Evolutionary conservation across 805 yeast genomes (phyloP).

Genomic region (Torulaspora delbrueckii): DNA sequence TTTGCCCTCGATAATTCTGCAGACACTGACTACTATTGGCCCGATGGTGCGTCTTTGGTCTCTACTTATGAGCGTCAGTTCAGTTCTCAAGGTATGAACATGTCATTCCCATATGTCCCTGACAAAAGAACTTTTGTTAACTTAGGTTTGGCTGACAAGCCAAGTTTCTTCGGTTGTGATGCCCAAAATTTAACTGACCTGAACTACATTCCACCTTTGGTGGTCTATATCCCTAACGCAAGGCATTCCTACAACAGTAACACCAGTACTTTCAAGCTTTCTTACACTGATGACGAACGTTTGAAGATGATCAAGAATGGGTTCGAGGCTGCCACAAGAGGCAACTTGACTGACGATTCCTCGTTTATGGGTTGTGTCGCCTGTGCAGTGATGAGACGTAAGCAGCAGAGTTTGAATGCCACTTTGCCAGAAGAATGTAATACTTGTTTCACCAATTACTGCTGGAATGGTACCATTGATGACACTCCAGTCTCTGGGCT

Average conservation of each 20-base stretch:
- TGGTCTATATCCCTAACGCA: conserved; percentile 73
- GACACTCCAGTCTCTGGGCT: conserved; percentile 33
- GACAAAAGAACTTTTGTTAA: conserved; percentile 56
- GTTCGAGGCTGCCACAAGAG: conserved; percentile 62
- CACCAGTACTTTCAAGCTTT: conserved; percentile 65
- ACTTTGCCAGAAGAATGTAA: conserved; percentile 66
- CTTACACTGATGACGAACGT: conserved; percentile 55
- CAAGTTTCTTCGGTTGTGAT: conserved; percentile 82
- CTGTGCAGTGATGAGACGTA: conserved; percentile 77
- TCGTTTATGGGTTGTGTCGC: conserved; percentile 74
- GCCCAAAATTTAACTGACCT: conserved; percentile 55
- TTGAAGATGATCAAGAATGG: conserved; percentile 65
- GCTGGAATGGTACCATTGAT: conserved; percentile 51
- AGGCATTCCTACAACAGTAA: conserved; percentile 64
- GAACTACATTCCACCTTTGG: conserved; percentile 58
- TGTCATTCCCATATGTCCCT: conserved; percentile 79
- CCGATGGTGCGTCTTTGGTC: conserved; percentile 59
- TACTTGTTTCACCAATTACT: conserved; percentile 64
- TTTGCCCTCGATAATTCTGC: conserved; percentile 67
- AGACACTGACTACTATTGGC: conserved; percentile 60
- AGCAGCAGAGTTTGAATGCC: conserved; percentile 61
- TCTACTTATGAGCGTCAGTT: conserved; percentile 58
- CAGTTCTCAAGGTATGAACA: conserved; percentile 45
- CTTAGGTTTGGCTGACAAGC: conserved; percentile 58
- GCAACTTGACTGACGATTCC: conserved; percentile 60